phyloP scores from a whole-genome alignment of 2,329 filamentous ascomycete genomes.

The Malbranchea cinnamomea region DNA sequence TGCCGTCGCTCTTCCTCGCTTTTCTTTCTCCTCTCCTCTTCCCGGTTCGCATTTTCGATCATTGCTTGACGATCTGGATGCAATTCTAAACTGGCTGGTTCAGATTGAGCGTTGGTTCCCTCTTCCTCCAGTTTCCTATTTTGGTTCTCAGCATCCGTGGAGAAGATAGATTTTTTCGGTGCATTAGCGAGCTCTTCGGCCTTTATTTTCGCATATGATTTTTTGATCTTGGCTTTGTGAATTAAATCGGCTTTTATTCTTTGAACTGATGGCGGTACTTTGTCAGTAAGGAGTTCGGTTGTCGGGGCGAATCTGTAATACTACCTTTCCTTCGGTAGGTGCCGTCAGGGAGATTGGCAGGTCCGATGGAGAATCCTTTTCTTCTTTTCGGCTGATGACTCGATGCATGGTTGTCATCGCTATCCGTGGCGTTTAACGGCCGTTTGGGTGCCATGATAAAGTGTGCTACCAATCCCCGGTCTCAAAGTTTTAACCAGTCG shows the following conservation, averaged over 20 bases:
- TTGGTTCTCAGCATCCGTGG: constrained; percentile 16
- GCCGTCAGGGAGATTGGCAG: constrained; percentile 80
- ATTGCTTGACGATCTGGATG: constrained; percentile 47
- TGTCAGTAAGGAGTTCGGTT: constrained; percentile 2
- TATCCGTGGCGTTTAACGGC: constrained; percentile 8
- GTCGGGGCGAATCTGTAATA: not conserved
- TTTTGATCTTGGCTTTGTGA: constrained; percentile 83
- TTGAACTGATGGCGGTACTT: constrained; percentile 40
- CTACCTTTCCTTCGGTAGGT: constrained; percentile 67
- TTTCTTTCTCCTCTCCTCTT: constrained; percentile 9
- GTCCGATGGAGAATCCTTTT: constrained; percentile 74
- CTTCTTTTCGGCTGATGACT: constrained; percentile 27
- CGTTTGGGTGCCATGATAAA: constrained; percentile 10
- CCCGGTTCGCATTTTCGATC: constrained; percentile 32
- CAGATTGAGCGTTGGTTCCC: constrained; percentile 12
- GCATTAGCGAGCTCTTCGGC: constrained; percentile 35
- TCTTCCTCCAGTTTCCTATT: constrained; percentile 11
- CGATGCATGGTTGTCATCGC: constrained; percentile 2
- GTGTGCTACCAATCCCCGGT: constrained; percentile 1
- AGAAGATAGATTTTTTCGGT: constrained; percentile 20
- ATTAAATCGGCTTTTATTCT: constrained; percentile 85
- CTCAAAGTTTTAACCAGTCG: too few species aligned
- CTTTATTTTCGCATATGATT: constrained; percentile 80
- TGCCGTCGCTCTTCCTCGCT: constrained; percentile 12
- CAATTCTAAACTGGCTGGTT: constrained; percentile 34